Evolutionary conservation across 2,329 filamentous ascomycete genomes (phyloP).

Genomic region (Trichoderma sp.): DNA sequence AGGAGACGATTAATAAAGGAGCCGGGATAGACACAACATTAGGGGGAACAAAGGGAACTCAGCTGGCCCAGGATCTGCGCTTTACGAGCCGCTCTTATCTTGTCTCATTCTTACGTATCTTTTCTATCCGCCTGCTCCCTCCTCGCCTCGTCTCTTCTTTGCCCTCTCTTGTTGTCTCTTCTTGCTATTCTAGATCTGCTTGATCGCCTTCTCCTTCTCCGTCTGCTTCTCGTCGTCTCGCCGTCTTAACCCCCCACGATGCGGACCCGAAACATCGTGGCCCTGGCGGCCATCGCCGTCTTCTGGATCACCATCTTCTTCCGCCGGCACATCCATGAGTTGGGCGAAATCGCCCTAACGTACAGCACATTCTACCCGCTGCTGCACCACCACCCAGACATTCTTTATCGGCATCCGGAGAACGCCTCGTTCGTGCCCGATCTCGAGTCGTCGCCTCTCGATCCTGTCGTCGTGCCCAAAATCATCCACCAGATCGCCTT

Average conservation of each 20-base stretch:
- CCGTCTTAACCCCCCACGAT: not conserved
- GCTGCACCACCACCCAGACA: constrained; percentile 9
- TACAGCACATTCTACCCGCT: constrained; percentile 21
- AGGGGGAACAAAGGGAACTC: not conserved
- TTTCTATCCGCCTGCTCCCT: not conserved
- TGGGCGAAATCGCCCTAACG: constrained; percentile 17
- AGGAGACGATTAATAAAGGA: not conserved
- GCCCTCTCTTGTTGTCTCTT: not conserved
- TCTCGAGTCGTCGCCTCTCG: not conserved
- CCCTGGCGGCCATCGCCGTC: constrained; percentile 8
- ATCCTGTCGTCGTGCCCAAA: constrained; percentile 19
- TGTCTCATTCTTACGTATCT: not conserved
- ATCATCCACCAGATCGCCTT: constrained; percentile 34
- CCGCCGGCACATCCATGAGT: constrained; percentile 17
- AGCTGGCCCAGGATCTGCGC: not conserved
- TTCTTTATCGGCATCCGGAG: constrained; percentile 19
- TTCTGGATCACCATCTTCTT: constrained; percentile 16
- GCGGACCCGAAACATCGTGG: constrained; percentile 16
- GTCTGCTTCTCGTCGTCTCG: not conserved
- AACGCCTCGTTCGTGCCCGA: not conserved
- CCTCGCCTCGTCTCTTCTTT: not conserved
- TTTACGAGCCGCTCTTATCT: not conserved
- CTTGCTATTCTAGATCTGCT: not conserved
- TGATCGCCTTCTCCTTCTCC: not conserved
- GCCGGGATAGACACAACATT: not conserved